phyloP scores from a whole-genome alignment of 176 grass and related monocot species.

The Oryza coarctata region DNA sequence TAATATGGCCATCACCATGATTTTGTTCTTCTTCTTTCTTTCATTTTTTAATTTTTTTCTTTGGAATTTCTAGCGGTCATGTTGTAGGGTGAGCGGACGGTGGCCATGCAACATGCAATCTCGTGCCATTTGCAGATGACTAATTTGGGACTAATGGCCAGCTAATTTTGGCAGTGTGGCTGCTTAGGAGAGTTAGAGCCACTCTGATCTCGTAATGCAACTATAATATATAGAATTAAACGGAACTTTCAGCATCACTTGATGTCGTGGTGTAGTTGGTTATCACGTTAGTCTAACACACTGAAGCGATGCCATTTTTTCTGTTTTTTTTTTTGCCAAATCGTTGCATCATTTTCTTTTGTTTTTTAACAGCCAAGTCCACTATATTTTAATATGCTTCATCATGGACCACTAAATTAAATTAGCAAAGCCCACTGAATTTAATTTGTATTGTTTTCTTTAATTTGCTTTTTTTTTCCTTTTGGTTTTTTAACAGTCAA shows the following conservation, averaged over 20 bases:
- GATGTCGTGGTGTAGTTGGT: conserved; percentile 95
- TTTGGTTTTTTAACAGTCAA: no score
- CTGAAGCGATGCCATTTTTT: conserved; percentile 70
- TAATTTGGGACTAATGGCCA: conserved; percentile 7
- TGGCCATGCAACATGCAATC: neutral
- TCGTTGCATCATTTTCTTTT: no score
- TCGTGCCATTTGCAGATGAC: neutral
- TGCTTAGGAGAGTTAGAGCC: neutral
- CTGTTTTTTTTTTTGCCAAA: no score
- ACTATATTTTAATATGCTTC: no score
- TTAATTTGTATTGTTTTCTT: no score
- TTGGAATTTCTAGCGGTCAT: conserved; percentile 21
- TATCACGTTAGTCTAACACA: conserved; percentile 98
- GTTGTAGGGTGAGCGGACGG: neutral
- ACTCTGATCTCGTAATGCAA: no score
- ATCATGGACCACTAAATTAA: no score
- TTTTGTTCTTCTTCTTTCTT: neutral
- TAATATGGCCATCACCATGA: neutral
- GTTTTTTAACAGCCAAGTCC: no score
- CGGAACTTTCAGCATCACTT: no score
- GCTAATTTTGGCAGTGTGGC: neutral
- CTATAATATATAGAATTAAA: no score
- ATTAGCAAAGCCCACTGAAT: no score
- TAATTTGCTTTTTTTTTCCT: no score
- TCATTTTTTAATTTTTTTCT: neutral